phyloP scores from a whole-genome alignment of 2,329 filamentous ascomycete genomes.

The Hypoxylon sp. region DNA sequence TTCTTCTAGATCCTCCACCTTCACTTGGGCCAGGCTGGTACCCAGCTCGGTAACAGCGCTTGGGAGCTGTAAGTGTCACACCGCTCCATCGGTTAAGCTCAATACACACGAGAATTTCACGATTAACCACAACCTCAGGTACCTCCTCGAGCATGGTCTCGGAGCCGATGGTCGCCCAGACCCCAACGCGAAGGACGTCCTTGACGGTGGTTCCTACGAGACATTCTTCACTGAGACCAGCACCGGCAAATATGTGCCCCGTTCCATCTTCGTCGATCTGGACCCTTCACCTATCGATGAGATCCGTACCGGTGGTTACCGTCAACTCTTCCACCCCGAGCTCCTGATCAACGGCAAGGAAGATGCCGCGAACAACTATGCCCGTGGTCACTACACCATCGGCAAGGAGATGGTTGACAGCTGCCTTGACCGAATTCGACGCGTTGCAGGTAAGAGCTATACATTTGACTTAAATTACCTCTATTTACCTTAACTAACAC shows the following conservation, averaged over 20 bases:
- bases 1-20: slow-evolving; percentile 71
- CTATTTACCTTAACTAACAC: slow-evolving; percentile 39
- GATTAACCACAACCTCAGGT: slow-evolving; percentile 61
- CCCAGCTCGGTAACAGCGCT: slow-evolving; percentile 80
- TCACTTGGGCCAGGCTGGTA: slow-evolving; percentile 78
- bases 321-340: slow-evolving; percentile 80
- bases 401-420: slow-evolving; percentile 82
- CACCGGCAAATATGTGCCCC: slow-evolving; percentile 79
- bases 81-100: slow-evolving; percentile 35
- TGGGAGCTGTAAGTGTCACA: slow-evolving; percentile 78
- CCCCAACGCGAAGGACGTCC: slow-evolving; percentile 71
- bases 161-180: slow-evolving; percentile 75
- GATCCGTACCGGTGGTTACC: slow-evolving; percentile 78
- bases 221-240: slow-evolving; percentile 83
- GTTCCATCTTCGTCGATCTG: slow-evolving; percentile 80
- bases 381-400: slow-evolving; percentile 82
- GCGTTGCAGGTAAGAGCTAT: slow-evolving; percentile 72
- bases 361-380: slow-evolving; percentile 84
- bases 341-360: slow-evolving; percentile 81
- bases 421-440: slow-evolving; percentile 78
- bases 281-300: slow-evolving; percentile 82
- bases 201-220: slow-evolving; percentile 76
- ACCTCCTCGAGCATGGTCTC: slow-evolving; percentile 80
- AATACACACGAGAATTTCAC: slow-evolving; percentile 10
- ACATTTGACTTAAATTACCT: background rate